Conservation (phyloP, 805 yeast species). For the Metschnikowia amazonensis region DNA sequence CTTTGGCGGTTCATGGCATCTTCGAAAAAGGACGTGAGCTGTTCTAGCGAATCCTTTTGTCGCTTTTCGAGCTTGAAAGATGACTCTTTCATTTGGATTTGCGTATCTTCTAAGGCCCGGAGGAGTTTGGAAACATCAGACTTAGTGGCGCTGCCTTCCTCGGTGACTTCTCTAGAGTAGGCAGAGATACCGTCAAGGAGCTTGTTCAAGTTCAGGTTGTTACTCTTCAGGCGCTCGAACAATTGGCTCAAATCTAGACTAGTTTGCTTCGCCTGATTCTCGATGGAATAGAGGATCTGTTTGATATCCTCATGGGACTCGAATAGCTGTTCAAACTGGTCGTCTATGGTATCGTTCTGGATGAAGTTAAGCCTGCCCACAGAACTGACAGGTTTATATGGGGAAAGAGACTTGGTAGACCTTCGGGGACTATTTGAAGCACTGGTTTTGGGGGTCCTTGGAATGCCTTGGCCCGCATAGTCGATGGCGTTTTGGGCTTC, state of each 20-base stretch:
- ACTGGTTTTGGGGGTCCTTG: background rate
- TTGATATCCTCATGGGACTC: slow-evolving; percentile 25
- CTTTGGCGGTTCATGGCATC: slow-evolving; percentile 1
- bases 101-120: slow-evolving; percentile 16
- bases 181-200: slow-evolving; percentile 31
- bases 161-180: slow-evolving; percentile 33
- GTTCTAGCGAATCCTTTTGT: background rate
- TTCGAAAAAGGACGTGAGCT: background rate
- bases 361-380: slow-evolving; percentile 29
- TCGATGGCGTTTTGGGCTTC: background rate
- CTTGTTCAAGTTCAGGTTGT: slow-evolving; percentile 35
- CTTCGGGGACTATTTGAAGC: slow-evolving; percentile 6
- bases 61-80: background rate
- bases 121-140: slow-evolving; percentile 25
- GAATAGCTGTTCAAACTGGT: slow-evolving; percentile 31
- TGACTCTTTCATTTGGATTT: background rate
- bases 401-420: slow-evolving; percentile 24
- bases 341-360: slow-evolving; percentile 32
- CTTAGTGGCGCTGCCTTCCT: slow-evolving; percentile 36
- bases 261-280: slow-evolving; percentile 34
- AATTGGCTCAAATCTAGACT: slow-evolving; percentile 34
- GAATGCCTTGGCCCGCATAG: background rate
- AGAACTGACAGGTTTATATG: slow-evolving; percentile 19
- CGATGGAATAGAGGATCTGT: slow-evolving; percentile 28
- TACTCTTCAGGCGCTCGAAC: slow-evolving; percentile 38